Conservation (phyloP, 2,329 filamentous ascomycete species). For the Pseudogymnoascus sp. region DNA sequence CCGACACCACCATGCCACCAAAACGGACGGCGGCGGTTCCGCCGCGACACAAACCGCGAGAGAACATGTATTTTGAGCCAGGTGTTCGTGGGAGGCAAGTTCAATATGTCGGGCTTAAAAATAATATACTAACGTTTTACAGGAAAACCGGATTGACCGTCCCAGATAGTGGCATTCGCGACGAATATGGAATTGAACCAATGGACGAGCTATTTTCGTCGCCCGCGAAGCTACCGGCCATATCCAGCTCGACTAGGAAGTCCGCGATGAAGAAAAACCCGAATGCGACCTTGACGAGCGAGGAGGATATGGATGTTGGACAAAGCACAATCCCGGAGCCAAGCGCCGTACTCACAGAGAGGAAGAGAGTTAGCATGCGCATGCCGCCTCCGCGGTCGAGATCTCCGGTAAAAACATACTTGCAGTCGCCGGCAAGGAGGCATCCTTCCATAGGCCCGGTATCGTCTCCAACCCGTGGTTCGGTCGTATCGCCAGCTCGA, state of each 20-base stretch:
- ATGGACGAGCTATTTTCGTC: constrained; percentile 86
- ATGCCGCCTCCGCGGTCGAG: constrained; percentile 28
- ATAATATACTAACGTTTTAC: constrained; percentile 19
- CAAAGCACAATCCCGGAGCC: constrained; percentile 50
- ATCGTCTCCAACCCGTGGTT: constrained; percentile 26
- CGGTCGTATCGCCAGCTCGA: constrained; percentile 22
- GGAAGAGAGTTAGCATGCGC: constrained; percentile 23
- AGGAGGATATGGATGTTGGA: constrained; percentile 56
- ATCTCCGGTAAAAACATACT: constrained; percentile 29
- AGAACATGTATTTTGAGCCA: constrained; percentile 43
- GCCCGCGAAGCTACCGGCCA: constrained; percentile 55
- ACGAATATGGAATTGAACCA: constrained; percentile 87
- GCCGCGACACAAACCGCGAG: constrained; percentile 25
- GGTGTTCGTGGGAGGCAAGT: constrained; percentile 44
- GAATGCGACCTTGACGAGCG: constrained; percentile 42
- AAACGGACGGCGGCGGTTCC: constrained; percentile 12
- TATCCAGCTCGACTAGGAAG: neutral
- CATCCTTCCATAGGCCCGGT: constrained; percentile 26
- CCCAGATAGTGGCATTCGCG: constrained; percentile 69
- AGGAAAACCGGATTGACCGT: constrained; percentile 88
- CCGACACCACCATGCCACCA: neutral
- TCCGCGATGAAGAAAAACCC: constrained; percentile 16
- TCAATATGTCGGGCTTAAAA: neutral
- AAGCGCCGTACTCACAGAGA: constrained; percentile 36
- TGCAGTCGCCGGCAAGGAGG: constrained; percentile 29